Percentiles rank a stretch among this genome's conserved stretches.
These are phyloP conservation scores for Tetraselmis chui DNA, from an alignment of 139 green algal species.

Conservation along the genomic window DNA sequence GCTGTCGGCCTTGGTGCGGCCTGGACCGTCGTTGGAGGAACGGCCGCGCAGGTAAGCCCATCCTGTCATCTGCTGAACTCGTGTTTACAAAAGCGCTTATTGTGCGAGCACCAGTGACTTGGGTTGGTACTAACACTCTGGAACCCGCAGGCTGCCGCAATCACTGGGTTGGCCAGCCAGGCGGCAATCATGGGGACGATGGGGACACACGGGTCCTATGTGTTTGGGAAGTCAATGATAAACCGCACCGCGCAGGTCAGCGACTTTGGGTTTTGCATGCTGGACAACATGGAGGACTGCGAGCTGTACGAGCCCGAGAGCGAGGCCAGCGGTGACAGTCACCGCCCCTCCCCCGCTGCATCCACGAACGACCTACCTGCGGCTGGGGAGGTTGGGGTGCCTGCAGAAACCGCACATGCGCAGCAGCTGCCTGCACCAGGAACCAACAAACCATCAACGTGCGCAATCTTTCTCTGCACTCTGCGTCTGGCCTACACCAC, in stretches of 20 bases:
- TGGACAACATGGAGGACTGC: background rate
- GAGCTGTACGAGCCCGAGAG: background rate
- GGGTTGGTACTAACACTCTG: no score
- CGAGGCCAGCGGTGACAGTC: background rate
- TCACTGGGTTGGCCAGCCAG: background rate
- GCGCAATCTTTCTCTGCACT: no score
- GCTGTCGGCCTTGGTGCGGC: constrained; percentile 60
- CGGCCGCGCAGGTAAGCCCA: constrained; percentile 11
- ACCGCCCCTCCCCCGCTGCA: no score
- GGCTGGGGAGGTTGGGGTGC: no score
- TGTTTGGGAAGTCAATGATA: background rate
- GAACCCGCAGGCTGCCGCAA: background rate
- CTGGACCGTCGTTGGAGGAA: constrained; percentile 42
- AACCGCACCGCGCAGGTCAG: background rate
- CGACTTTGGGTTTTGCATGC: background rate
- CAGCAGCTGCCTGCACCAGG: no score
- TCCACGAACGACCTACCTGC: no score
- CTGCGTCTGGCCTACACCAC: no score
- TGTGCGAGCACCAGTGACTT: no score
- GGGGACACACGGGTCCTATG: background rate
- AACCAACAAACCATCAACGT: no score
- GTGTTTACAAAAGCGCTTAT: no score
- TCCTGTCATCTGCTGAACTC: no score
- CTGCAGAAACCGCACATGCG: no score
- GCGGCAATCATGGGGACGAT: background rate